These are phyloP conservation scores for Saposhnikovia divaricata DNA, from an alignment of 129 eudicot genomes.

Conservation along the genomic window DNA sequence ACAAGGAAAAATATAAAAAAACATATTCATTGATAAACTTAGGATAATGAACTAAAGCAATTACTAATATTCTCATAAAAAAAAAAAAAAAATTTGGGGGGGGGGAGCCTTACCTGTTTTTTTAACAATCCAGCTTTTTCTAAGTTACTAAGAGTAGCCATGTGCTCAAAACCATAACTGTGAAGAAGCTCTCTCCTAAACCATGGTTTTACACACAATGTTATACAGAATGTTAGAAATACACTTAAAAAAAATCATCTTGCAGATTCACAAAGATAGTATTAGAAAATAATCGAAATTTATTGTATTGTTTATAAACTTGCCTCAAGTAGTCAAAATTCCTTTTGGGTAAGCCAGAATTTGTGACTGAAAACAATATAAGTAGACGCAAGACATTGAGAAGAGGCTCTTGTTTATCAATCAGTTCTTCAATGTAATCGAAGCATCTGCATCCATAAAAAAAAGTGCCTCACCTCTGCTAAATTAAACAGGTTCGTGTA, in stretches of 20 bases:
- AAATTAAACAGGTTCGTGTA: not conserved
- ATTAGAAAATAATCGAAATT: not conserved
- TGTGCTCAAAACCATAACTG: constrained; percentile 97
- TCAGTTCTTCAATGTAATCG: constrained; percentile 93
- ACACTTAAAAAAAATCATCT: not conserved
- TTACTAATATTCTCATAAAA: not conserved
- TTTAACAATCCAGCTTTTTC: constrained; percentile 85
- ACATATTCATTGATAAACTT: not conserved
- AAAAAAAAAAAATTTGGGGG: too few species aligned
- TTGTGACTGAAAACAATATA: constrained; percentile 80
- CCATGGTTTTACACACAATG: constrained; percentile 5
- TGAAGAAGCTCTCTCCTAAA: constrained; percentile 94
- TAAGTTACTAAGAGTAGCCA: constrained; percentile 74
- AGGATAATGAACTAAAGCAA: not conserved
- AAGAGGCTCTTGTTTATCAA: constrained; percentile 93
- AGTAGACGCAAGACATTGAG: constrained; percentile 67
- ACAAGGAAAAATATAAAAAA: constrained; percentile 12
- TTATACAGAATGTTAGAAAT: constrained; percentile 4
- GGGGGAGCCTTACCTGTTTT: constrained; percentile 50
- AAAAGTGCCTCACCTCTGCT: not conserved
- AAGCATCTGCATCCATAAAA: constrained; percentile 57
- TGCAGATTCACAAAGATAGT: not conserved
- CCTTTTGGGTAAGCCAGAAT: constrained; percentile 77
- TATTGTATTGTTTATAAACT: constrained; percentile 8
- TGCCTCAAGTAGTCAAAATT: constrained; percentile 83